These are phyloP conservation scores for Cardamine resedifolia DNA, from an alignment of 345 rosid genomes.

Conservation along the genomic window DNA sequence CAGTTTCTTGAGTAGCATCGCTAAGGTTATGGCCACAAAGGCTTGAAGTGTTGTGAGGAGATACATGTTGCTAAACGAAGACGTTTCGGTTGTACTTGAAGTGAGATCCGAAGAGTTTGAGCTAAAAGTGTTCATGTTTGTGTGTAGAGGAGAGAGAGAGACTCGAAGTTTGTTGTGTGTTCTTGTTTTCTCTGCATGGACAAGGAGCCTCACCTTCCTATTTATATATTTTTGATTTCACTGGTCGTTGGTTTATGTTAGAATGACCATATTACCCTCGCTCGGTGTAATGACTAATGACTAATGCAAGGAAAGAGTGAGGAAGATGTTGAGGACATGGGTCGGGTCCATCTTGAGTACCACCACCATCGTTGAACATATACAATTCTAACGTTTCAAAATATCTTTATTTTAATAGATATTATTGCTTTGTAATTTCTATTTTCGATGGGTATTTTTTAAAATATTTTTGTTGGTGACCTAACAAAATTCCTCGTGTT, in stretches of 20 bases:
- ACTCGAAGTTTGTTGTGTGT: constrained; percentile 4
- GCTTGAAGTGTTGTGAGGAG: constrained; percentile 41
- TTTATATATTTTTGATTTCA: constrained; percentile 11
- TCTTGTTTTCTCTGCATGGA: constrained; percentile 36
- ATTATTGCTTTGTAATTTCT: neutral
- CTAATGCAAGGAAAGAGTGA: constrained; percentile 33
- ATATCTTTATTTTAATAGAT: neutral
- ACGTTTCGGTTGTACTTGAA: constrained; percentile 7
- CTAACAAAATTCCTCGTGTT: constrained; percentile 42
- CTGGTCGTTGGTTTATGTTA: too few species aligned
- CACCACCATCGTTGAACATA: constrained; percentile 35
- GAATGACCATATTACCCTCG: constrained; percentile 17
- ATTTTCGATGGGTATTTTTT: neutral
- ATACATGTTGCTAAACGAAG: constrained; percentile 29
- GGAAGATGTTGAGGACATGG: neutral
- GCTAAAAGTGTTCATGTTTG: constrained; percentile 31
- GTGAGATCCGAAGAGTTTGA: constrained; percentile 41
- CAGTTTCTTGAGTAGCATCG: constrained; percentile 34
- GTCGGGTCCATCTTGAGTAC: constrained; percentile 36
- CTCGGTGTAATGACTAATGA: neutral
- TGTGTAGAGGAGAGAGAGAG: neutral
- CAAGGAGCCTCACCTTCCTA: constrained; percentile 23
- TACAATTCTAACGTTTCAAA: neutral
- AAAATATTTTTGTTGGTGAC: constrained; percentile 33
- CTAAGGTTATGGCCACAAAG: constrained; percentile 31